Evolutionary conservation across 495 filamentous ascomycete genomes (phyloP).

Genomic region (Xylaria palmicola): DNA sequence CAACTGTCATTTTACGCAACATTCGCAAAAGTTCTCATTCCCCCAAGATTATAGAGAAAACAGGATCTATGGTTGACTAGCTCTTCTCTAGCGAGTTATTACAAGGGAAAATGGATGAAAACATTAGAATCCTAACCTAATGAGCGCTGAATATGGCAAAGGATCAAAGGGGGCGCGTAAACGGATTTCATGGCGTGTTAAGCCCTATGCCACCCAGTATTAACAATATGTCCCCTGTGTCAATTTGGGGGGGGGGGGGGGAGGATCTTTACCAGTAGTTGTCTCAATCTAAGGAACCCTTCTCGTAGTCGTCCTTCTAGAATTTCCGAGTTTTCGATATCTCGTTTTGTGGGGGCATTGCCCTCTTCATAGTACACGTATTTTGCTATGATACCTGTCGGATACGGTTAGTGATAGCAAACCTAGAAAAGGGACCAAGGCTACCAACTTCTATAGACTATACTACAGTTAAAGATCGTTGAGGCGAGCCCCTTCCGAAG

Average conservation of each 20-base stretch:
- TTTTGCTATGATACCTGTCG: constrained; percentile 51
- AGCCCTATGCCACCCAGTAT: constrained; percentile 24
- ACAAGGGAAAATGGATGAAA: neutral
- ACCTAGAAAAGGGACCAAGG: neutral
- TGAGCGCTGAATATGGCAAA: constrained; percentile 54
- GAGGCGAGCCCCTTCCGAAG: constrained; percentile 53
- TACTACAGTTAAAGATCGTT: constrained; percentile 55
- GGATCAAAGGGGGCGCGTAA: constrained; percentile 57
- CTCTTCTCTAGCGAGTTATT: too few relatives aligned
- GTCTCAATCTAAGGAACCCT: constrained; percentile 57
- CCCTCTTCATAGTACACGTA: constrained; percentile 58
- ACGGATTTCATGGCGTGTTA: constrained; percentile 59
- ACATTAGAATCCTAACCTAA: constrained; percentile 22
- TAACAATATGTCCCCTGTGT: neutral
- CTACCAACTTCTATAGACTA: constrained; percentile 47
- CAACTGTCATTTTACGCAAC: neutral
- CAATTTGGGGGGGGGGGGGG: too few relatives aligned
- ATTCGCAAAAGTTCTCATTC: neutral
- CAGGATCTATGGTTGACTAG: too few relatives aligned
- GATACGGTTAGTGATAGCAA: neutral
- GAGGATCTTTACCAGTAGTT: constrained; percentile 47
- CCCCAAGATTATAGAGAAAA: neutral
- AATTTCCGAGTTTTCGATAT: constrained; percentile 55
- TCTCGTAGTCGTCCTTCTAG: constrained; percentile 57
- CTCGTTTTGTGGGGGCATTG: constrained; percentile 46